phyloP scores from a whole-genome alignment of 139 green algal species.

The Coelastrella sp. region DNA sequence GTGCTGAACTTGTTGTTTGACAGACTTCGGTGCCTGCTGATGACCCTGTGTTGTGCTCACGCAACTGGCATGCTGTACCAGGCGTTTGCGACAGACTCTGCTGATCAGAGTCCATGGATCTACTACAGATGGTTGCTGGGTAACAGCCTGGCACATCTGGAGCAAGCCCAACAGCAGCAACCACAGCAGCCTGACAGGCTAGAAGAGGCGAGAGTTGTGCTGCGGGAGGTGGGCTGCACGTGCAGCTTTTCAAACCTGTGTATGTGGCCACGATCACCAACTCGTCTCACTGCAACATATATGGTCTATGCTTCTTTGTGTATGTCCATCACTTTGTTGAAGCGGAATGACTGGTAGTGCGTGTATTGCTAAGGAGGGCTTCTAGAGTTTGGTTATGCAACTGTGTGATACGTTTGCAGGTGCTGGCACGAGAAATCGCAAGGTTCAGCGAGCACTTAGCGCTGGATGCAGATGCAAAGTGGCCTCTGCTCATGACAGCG shows the following conservation, averaged over 20 bases:
- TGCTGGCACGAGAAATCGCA: slow-evolving; percentile 68
- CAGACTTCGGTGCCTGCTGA: neutral
- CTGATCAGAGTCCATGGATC: slow-evolving; percentile 95
- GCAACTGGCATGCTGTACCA: slow-evolving; percentile 41
- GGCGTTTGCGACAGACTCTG: slow-evolving; percentile 95
- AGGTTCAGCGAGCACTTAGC: slow-evolving; percentile 65
- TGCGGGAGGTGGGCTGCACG: slow-evolving; percentile 25
- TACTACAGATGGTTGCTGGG: slow-evolving; percentile 96
- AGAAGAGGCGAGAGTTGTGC: slow-evolving; percentile 9
- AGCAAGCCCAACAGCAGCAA: slow-evolving; percentile 22
- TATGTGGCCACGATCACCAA: neutral
- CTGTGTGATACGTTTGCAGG: slow-evolving; percentile 5
- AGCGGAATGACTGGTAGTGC: too few species aligned
- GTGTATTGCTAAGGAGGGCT: too few species aligned
- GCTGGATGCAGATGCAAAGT: slow-evolving; percentile 78
- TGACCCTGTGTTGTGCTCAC: neutral
- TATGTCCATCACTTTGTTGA: too few species aligned
- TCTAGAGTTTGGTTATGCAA: too few species aligned
- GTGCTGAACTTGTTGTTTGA: too few species aligned
- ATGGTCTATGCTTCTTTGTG: neutral
- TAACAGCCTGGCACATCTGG: slow-evolving; percentile 65
- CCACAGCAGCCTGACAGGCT: neutral
- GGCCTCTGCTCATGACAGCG: slow-evolving; percentile 87
- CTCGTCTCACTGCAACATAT: too few species aligned
- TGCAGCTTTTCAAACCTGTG: neutral